Evolutionary conservation across 176 grass and related monocot species (phyloP).

Genomic region (Phyllostachys edulis): DNA sequence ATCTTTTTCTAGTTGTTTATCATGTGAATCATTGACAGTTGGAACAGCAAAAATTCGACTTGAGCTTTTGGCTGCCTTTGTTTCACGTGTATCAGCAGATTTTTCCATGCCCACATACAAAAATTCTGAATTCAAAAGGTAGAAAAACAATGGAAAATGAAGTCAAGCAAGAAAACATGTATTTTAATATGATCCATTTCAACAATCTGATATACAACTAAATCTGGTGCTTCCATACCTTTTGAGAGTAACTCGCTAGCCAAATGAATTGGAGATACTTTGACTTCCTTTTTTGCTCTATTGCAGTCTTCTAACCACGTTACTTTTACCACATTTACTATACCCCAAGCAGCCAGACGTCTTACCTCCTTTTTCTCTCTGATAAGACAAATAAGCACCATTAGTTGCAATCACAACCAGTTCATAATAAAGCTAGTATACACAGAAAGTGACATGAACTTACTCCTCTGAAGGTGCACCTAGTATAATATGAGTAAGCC

Average conservation of each 20-base stretch:
- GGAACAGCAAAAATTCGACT: constrained; percentile 39
- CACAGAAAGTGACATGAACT: constrained; percentile 49
- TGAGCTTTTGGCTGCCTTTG: constrained; percentile 48
- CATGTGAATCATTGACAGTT: constrained; percentile 38
- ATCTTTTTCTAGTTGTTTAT: constrained; percentile 47
- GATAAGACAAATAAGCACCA: constrained; percentile 36
- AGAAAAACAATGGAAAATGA: not conserved
- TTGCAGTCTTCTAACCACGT: constrained; percentile 87
- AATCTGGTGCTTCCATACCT: constrained; percentile 51
- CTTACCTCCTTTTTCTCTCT: constrained; percentile 91
- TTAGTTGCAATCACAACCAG: constrained; percentile 29
- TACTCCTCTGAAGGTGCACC: constrained; percentile 86
- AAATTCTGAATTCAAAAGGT: constrained; percentile 45
- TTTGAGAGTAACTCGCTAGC: constrained; percentile 72
- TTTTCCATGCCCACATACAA: constrained; percentile 44
- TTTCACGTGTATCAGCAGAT: constrained; percentile 43
- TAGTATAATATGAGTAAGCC: constrained; percentile 86
- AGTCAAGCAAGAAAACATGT: constrained; percentile 16
- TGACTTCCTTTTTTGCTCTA: constrained; percentile 68
- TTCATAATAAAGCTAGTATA: constrained; percentile 21
- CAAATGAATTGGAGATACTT: constrained; percentile 55
- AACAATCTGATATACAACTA: constrained; percentile 32
- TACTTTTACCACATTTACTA: constrained; percentile 71
- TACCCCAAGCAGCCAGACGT: constrained; percentile 71
- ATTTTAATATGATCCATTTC: not conserved